These are phyloP conservation scores for Logfia minima DNA, from an alignment of 129 eudicot genomes.

Conservation along the genomic window DNA sequence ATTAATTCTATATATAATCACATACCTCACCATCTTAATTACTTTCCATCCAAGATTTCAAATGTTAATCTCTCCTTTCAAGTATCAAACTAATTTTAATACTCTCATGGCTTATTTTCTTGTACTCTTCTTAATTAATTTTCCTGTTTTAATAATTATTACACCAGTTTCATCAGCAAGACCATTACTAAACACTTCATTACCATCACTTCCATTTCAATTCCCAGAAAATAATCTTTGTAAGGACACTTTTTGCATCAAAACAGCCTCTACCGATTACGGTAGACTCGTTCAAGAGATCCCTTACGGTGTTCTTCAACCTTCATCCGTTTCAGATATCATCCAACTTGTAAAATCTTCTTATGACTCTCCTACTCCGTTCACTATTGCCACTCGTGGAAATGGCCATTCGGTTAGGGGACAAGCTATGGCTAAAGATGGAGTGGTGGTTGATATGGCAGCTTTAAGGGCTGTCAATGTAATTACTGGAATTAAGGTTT, in stretches of 20 bases:
- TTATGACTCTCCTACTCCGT: slow-evolving; percentile 23
- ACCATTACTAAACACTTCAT: slow-evolving; percentile 8
- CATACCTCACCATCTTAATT: slow-evolving; percentile 15
- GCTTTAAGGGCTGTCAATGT: slow-evolving; percentile 17
- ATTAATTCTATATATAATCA: slow-evolving; percentile 11
- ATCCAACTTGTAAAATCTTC: slow-evolving; percentile 21
- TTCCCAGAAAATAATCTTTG: slow-evolving; percentile 19
- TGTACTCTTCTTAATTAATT: slow-evolving; percentile 21
- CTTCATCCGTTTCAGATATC: slow-evolving; percentile 32
- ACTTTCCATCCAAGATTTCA: slow-evolving; percentile 13
- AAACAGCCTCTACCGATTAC: slow-evolving; percentile 35
- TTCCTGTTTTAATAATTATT: neutral
- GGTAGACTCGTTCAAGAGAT: slow-evolving; percentile 32
- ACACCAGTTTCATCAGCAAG: slow-evolving; percentile 18
- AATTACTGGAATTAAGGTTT: slow-evolving; percentile 30
- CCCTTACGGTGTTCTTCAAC: slow-evolving; percentile 35
- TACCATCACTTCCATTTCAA: slow-evolving; percentile 10
- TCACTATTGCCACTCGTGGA: slow-evolving; percentile 33
- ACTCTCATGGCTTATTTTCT: slow-evolving; percentile 13
- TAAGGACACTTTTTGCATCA: slow-evolving; percentile 26
- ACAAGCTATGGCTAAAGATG: slow-evolving; percentile 40
- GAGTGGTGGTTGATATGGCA: slow-evolving; percentile 40
- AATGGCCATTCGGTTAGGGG: slow-evolving; percentile 44
- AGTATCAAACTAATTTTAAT: neutral
- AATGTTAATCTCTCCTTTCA: slow-evolving; percentile 12